Conservation (phyloP, 257 asterid species). For the Solanum clarkiae region DNA sequence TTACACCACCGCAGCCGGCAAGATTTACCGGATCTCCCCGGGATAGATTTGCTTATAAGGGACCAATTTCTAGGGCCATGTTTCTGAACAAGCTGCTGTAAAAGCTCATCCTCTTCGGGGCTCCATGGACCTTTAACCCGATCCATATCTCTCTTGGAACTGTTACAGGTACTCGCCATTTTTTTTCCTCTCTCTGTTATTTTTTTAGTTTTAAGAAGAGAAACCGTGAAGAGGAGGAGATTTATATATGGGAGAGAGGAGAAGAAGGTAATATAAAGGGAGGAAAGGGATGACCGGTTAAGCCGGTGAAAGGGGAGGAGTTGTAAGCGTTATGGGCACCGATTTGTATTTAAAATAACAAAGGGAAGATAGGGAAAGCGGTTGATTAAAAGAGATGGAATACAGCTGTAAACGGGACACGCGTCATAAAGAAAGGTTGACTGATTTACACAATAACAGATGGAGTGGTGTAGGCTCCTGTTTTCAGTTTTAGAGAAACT, state of each 20-base stretch:
- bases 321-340: slow-evolving; percentile 50
- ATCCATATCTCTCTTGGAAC: slow-evolving; percentile 41
- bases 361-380: slow-evolving; percentile 26
- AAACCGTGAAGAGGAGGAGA: background rate
- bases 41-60: slow-evolving; percentile 66
- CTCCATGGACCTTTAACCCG: slow-evolving; percentile 98
- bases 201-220: background rate
- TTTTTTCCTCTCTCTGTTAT: background rate
- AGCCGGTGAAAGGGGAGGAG: background rate
- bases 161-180: slow-evolving; percentile 6
- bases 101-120: slow-evolving; percentile 70
- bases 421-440: slow-evolving; percentile 41
- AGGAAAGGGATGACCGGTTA: slow-evolving; percentile 12
- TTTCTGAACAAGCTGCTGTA: slow-evolving; percentile 63
- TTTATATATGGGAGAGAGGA: background rate
- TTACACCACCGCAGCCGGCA: slow-evolving; percentile 96
- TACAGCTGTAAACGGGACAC: slow-evolving; percentile 91
- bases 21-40: slow-evolving; percentile 85
- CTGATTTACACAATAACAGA: slow-evolving; percentile 27
- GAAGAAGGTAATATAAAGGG: background rate
- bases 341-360: background rate
- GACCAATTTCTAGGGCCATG: slow-evolving; percentile 94
- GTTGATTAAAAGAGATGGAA: slow-evolving; percentile 33
- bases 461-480: background rate
- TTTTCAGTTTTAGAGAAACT: background rate